Evolutionary conservation across 2,329 filamentous ascomycete genomes (phyloP).

Genomic region (Aurifilum marmelostoma): DNA sequence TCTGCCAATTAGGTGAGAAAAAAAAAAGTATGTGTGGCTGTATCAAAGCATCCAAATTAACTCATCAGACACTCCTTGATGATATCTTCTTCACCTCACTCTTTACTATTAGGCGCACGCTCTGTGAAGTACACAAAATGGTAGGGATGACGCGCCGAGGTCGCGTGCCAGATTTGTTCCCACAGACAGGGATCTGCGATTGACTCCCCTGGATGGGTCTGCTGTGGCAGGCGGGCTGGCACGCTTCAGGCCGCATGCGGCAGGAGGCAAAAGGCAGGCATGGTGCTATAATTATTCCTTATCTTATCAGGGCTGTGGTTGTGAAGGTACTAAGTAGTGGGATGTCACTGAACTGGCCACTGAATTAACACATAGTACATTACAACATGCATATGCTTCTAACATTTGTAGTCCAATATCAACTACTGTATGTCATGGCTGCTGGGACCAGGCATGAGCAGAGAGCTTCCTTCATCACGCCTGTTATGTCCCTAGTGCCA

Average conservation of each 20-base stretch:
- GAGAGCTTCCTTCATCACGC: background rate
- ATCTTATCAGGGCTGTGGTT: background rate
- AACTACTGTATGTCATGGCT: background rate
- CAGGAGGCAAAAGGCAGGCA: background rate
- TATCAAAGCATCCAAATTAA: background rate
- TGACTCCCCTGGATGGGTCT: background rate
- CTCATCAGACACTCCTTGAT: background rate
- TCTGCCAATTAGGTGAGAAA: background rate
- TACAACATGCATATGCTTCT: background rate
- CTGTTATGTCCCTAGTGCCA: background rate
- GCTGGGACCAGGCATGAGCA: background rate
- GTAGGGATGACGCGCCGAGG: constrained; percentile 18
- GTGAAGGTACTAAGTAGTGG: too few relatives aligned
- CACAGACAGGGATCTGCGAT: background rate
- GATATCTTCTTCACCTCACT: constrained; percentile 20
- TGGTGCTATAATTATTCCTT: background rate
- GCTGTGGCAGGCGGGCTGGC: background rate
- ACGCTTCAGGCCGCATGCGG: background rate
- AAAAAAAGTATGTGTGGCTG: background rate
- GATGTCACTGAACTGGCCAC: background rate
- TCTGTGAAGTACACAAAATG: background rate
- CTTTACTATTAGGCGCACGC: background rate
- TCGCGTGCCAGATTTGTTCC: background rate
- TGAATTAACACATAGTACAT: too few relatives aligned
- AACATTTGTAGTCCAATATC: too few relatives aligned